phyloP scores from a whole-genome alignment of 192 early-diverging fungal genomes.

The Pilobolus umbonatus region DNA sequence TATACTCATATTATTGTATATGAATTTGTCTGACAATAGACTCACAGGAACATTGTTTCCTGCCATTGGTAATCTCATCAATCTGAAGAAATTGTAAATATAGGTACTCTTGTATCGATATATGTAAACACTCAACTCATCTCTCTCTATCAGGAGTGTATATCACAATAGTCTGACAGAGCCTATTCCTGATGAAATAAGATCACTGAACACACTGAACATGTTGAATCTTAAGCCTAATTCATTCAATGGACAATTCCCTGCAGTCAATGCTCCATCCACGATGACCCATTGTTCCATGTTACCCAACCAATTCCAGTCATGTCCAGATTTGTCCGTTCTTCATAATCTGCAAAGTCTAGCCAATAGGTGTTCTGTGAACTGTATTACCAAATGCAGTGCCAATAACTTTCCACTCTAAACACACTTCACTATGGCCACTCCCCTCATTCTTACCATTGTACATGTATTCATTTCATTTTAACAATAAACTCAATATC shows the following conservation, averaged over 20 bases:
- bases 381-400: no score
- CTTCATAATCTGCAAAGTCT: slow-evolving; percentile 17
- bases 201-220: slow-evolving; percentile 12
- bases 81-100: slow-evolving; percentile 28
- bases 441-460: no score
- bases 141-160: slow-evolving; percentile 13
- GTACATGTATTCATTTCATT: no score
- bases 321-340: slow-evolving; percentile 13
- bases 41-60: slow-evolving; percentile 21
- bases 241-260: slow-evolving; percentile 24
- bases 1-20: no score
- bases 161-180: slow-evolving; percentile 23
- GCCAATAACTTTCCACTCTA: no score
- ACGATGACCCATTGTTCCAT: slow-evolving; percentile 18
- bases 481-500: no score
- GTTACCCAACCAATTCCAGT: slow-evolving; percentile 27
- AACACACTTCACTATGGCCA: no score
- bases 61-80: slow-evolving; percentile 19
- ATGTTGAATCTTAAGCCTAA: slow-evolving; percentile 25
- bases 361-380: slow-evolving; percentile 28
- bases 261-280: slow-evolving; percentile 20
- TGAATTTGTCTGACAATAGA: slow-evolving; percentile 31
- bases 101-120: no score
- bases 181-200: slow-evolving; percentile 18
- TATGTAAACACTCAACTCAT: no score